Percentiles rank a stretch among this genome's conserved stretches.
Conservation (phyloP, 768 basidiomycete genomes). For the Imleria badia region DNA sequence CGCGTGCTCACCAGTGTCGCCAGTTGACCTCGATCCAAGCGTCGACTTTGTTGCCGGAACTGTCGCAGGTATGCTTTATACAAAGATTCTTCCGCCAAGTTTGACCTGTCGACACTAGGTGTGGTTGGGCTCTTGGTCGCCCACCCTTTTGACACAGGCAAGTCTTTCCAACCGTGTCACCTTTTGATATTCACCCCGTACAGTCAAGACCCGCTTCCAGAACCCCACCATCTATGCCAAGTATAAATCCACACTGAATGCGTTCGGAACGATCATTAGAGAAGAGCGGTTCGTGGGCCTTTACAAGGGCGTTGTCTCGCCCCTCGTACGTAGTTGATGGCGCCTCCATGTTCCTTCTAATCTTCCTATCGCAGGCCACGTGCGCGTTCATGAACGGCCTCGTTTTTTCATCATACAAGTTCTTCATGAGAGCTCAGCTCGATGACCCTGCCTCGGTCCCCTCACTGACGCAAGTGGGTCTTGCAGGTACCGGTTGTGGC, state of each 20-base stretch:
- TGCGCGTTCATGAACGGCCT: slow-evolving; percentile 81
- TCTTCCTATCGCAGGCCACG: slow-evolving; percentile 45
- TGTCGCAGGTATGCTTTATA: slow-evolving; percentile 44
- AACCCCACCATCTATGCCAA: slow-evolving; percentile 53
- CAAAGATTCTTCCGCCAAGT: neutral
- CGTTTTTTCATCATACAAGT: slow-evolving; percentile 82
- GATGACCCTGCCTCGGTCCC: slow-evolving; percentile 48
- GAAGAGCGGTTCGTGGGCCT: slow-evolving; percentile 70
- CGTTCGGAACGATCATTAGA: slow-evolving; percentile 62
- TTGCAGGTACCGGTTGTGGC: slow-evolving; percentile 82
- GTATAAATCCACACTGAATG: slow-evolving; percentile 66
- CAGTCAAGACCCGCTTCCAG: slow-evolving; percentile 83
- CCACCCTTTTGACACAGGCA: slow-evolving; percentile 76
- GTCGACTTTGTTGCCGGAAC: slow-evolving; percentile 83
- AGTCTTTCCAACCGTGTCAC: slow-evolving; percentile 3
- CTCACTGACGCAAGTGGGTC: slow-evolving; percentile 64
- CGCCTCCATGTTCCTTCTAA: neutral
- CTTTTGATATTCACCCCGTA: neutral
- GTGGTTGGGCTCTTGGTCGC: slow-evolving; percentile 67
- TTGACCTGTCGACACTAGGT: slow-evolving; percentile 34
- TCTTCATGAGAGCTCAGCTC: slow-evolving; percentile 70
- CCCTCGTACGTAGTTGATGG: slow-evolving; percentile 53
- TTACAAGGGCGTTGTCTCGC: slow-evolving; percentile 78
- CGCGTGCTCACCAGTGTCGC: slow-evolving; percentile 1
- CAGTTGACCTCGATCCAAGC: slow-evolving; percentile 51